Conservation (phyloP, 2,329 filamentous ascomycete genomes). For the Fusarium piperis region DNA sequence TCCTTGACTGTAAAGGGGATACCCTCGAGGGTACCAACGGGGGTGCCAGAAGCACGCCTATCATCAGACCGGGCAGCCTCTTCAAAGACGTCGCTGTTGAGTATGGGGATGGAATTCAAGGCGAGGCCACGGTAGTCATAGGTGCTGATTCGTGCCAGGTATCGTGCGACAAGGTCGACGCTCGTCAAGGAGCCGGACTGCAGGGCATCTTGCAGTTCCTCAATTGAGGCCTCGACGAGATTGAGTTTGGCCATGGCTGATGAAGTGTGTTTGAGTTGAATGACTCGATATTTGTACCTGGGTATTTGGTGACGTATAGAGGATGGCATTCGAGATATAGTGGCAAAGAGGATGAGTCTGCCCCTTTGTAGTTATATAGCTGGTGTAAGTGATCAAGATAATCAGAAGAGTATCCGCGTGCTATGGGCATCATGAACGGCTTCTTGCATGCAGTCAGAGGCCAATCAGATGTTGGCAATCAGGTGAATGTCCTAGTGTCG, state of each 20-base stretch:
- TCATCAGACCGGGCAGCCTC: not conserved
- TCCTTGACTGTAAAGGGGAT: constrained; percentile 68
- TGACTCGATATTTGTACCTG: not conserved
- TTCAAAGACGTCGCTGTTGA: not conserved
- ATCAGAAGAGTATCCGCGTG: not conserved
- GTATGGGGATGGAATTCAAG: constrained; percentile 9
- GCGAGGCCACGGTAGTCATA: constrained; percentile 37
- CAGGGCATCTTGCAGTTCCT: constrained; percentile 39
- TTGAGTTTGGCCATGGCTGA: constrained; percentile 9
- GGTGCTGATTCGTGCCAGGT: constrained; percentile 37
- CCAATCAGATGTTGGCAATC: not conserved
- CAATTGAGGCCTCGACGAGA: constrained; percentile 40
- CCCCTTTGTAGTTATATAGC: not conserved
- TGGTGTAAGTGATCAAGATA: not conserved
- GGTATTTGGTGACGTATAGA: not conserved
- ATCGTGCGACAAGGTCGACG: constrained; percentile 41
- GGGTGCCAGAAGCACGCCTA: constrained; percentile 18
- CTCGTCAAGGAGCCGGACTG: constrained; percentile 27
- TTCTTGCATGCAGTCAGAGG: not conserved
- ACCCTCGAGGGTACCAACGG: constrained; percentile 54
- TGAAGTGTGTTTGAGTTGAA: not conserved
- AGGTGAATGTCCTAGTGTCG: not conserved
- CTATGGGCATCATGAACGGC: not conserved
- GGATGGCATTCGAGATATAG: not conserved
- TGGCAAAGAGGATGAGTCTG: not conserved